Evolutionary conservation across 2,329 filamentous ascomycete genomes (phyloP).

Genomic region (Tothia fuscella): DNA sequence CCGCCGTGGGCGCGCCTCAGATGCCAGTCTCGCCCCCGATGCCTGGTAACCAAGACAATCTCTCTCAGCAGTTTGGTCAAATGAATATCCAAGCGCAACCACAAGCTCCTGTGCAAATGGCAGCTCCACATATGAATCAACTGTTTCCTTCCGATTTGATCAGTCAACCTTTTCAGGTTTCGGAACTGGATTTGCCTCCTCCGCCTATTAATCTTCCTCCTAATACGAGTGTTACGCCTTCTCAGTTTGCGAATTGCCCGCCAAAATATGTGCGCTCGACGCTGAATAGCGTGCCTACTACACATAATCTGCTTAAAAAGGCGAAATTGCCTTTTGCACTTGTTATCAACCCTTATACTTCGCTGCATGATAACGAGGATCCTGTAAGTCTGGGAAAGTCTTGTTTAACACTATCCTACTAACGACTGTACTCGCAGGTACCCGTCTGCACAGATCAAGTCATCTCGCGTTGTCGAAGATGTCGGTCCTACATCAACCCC

Average conservation of each 20-base stretch:
- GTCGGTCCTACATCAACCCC: constrained; percentile 94
- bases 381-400: constrained; percentile 28
- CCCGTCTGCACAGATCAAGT: constrained; percentile 94
- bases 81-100: constrained; percentile 55
- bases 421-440: constrained; percentile 25
- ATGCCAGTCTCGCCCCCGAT: constrained; percentile 3
- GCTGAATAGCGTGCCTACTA: constrained; percentile 85
- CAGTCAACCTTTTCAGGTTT: constrained; percentile 86
- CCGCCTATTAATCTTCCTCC: constrained; percentile 83
- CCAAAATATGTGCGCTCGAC: constrained; percentile 93
- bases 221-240: constrained; percentile 84
- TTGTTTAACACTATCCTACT: neutral
- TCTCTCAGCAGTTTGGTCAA: constrained; percentile 73
- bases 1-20: constrained; percentile 21
- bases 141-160: constrained; percentile 86
- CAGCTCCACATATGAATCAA: constrained; percentile 58
- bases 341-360: constrained; percentile 88
- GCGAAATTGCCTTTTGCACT: constrained; percentile 91
- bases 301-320: constrained; percentile 87
- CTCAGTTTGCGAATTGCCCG: constrained; percentile 80
- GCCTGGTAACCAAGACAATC: constrained; percentile 43
- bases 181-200: constrained; percentile 81
- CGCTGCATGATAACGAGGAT: constrained; percentile 87
- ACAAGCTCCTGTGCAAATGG: constrained; percentile 34
- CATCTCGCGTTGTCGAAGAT: constrained; percentile 90